These are phyloP conservation scores for Caloboletus inedulis DNA, from an alignment of 1,284 basidiomycete species.

Conservation along the genomic window DNA sequence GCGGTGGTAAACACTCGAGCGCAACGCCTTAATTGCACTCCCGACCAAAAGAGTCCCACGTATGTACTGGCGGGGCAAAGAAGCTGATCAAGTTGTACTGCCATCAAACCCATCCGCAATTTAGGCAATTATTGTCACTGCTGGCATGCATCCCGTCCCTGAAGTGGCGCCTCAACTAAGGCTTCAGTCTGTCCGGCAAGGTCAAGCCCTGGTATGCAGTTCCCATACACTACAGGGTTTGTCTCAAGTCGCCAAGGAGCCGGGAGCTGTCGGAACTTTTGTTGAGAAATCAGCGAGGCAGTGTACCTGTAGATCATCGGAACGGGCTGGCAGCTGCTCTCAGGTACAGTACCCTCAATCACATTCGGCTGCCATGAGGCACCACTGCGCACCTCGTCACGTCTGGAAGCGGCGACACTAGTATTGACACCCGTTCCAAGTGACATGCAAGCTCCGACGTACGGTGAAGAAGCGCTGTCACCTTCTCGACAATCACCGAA, in stretches of 20 bases:
- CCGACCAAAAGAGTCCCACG: constrained; percentile 32
- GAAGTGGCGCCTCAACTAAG: constrained; percentile 18
- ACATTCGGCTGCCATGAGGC: constrained; percentile 1
- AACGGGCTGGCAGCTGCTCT: not conserved
- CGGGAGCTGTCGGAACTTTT: constrained; percentile 4
- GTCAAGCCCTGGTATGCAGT: not conserved
- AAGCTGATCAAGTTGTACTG: constrained; percentile 32
- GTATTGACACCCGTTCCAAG: not conserved
- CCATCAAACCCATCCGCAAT: constrained; percentile 27
- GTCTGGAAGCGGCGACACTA: not conserved
- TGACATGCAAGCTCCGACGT: constrained; percentile 2
- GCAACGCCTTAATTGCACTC: constrained; percentile 31
- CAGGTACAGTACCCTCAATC: not conserved
- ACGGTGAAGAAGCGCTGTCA: constrained; percentile 1
- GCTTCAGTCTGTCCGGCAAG: not conserved
- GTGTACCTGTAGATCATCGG: constrained; percentile 19
- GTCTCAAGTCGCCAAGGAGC: constrained; percentile 1
- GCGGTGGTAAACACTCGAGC: constrained; percentile 18
- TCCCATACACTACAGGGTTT: not conserved
- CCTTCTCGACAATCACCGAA: constrained; percentile 19
- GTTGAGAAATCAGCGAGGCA: constrained; percentile 18
- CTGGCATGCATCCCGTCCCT: constrained; percentile 21
- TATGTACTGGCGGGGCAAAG: constrained; percentile 37
- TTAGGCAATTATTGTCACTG: constrained; percentile 22
- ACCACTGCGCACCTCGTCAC: not conserved